A percentile compares a stretch with the other conserved stretches of the same genome.
phyloP scores from a whole-genome alignment of 192 early-diverging fungal species.

The Obelidium mucronatum region DNA sequence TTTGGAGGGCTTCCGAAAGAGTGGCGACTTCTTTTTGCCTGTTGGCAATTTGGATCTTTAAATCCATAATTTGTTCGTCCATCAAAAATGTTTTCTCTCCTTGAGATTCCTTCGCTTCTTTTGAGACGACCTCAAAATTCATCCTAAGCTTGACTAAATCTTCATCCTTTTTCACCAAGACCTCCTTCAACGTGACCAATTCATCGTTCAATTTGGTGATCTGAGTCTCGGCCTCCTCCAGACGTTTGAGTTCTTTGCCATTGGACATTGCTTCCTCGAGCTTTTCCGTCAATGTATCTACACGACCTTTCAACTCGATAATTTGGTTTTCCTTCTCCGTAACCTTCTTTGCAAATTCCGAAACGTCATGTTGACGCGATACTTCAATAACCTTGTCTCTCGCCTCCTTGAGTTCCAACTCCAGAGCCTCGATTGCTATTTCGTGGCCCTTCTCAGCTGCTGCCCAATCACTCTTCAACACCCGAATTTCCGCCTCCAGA shows the following conservation, averaged over 20 bases:
- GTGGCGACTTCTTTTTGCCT: conserved; percentile 16
- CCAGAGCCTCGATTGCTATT: too few species aligned
- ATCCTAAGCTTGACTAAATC: conserved; percentile 2
- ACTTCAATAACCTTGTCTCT: too few species aligned
- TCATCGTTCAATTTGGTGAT: background rate
- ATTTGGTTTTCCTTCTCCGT: too few species aligned
- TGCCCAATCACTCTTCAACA: too few species aligned
- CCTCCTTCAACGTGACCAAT: conserved; percentile 12
- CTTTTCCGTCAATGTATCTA: background rate
- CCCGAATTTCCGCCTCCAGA: too few species aligned
- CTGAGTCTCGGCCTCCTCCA: background rate
- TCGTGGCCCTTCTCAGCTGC: too few species aligned
- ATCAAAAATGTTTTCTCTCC: conserved; percentile 15
- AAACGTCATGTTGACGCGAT: too few species aligned
- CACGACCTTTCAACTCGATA: too few species aligned
- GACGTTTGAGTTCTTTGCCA: too few species aligned
- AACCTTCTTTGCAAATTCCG: too few species aligned
- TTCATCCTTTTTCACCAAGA: conserved; percentile 16
- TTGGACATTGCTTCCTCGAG: background rate
- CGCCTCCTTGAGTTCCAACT: too few species aligned
- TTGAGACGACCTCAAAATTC: background rate
- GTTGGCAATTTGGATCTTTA: conserved; percentile 30
- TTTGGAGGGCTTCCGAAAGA: conserved; percentile 7
- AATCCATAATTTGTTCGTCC: conserved; percentile 38
- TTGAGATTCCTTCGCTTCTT: background rate